These are phyloP conservation scores for Coemansia sp. DNA, from an alignment of 192 early-diverging fungal species.

Conservation along the genomic window DNA sequence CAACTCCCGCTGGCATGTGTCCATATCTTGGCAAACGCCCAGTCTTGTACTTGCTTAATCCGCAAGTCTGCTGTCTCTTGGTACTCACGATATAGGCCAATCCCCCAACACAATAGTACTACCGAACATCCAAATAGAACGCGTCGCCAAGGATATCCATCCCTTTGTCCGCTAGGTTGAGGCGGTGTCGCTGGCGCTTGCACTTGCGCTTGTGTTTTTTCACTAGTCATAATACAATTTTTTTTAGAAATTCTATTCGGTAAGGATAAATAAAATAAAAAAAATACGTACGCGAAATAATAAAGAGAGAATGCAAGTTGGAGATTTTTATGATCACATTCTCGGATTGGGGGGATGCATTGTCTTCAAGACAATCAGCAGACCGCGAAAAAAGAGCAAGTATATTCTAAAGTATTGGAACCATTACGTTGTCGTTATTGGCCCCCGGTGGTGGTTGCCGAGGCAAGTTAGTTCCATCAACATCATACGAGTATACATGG, in stretches of 20 bases:
- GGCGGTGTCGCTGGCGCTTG: not conserved
- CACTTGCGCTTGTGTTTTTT: not conserved
- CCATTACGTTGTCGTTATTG: too few relatives aligned
- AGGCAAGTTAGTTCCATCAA: conserved; percentile 20
- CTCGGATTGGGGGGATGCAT: too few relatives aligned
- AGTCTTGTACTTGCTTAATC: conserved; percentile 26
- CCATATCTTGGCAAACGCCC: conserved; percentile 38
- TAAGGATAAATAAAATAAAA: too few relatives aligned
- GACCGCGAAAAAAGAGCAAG: too few relatives aligned
- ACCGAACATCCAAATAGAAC: conserved; percentile 19
- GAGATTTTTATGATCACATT: too few relatives aligned
- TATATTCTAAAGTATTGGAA: too few relatives aligned
- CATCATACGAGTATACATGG: conserved; percentile 36
- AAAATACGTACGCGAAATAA: too few relatives aligned
- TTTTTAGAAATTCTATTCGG: not conserved
- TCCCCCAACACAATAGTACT: conserved; percentile 25
- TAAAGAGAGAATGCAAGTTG: too few relatives aligned
- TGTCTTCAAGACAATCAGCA: too few relatives aligned
- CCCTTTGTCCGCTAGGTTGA: not conserved
- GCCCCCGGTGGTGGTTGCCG: too few relatives aligned
- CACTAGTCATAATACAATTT: not conserved
- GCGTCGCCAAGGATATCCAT: conserved; percentile 37
- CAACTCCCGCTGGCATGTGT: conserved; percentile 12
- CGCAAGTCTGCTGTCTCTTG: conserved; percentile 1
- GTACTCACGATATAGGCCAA: conserved; percentile 31